Base-by-base conservation (phyloP, 345 rosid species). In the Reutealis trisperma region DNA sequence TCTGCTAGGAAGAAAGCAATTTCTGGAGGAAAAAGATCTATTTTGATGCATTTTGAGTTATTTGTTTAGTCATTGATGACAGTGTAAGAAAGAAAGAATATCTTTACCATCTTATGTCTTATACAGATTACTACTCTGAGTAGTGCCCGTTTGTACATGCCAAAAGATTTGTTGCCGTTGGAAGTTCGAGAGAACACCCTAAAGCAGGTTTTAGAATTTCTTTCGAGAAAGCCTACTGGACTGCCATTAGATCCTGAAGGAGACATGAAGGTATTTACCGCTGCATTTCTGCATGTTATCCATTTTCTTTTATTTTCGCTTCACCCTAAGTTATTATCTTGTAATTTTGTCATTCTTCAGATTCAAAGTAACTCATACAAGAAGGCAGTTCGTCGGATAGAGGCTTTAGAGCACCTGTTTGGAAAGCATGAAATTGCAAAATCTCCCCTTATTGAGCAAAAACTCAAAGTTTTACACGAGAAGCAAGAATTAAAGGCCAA, bases 131-230 rank as follows among this genome's bases (percentile, higher is more conserved):
- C 83, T 71, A 84, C 84, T 78, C 80, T 96, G 83, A 96, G 98
- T 76, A 90, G 92, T 79, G 96, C 93, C 62, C 87, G 93, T 70
- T 82, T 92, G 84, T 82, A 88, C 71, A 86, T 93, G 85, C 80
- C 93, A 55, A 90, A 90, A 82, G 97, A 96, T 80, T 96, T 93
- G 82, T 79, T 93, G 85, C 90, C 96, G 8, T 70, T 90, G 76
- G 94, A 90, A 87, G 93, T 94, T 84, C 89, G 98, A 70, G 98
- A 91, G 77, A 96, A 96, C 87, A 91, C 97, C 77, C 77, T 96
- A 73, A 96, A 96, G 86, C 85, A 86, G 74, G 90, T 91, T 65
- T 83, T 84, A 16, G 94, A 93, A 92, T 88, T 96, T 79, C 91
- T 96, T 66, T 86, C 92, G 61, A 87, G 97, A 86, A 84, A 91